Conservation (phyloP, 371 early-diverging fungal genomes). For the Mucor circinelloides region DNA sequence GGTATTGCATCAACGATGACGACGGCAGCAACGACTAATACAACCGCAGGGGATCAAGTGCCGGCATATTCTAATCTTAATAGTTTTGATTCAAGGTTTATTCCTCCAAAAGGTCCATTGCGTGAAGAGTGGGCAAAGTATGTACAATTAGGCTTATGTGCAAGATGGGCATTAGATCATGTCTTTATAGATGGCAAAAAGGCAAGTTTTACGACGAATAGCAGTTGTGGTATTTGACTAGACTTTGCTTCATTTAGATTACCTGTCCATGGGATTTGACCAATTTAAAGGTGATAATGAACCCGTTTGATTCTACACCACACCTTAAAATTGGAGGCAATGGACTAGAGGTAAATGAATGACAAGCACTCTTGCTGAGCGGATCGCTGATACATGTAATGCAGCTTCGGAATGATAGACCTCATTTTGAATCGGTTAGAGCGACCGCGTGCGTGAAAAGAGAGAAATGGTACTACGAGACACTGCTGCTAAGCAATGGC, state of each 20-base stretch:
- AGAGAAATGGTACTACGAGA: conserved; percentile 70
- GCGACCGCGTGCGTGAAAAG: conserved; percentile 44
- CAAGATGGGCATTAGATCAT: conserved; percentile 47
- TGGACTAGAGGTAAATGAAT: conserved; percentile 36
- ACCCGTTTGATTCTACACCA: conserved; percentile 49
- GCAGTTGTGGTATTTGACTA: background rate
- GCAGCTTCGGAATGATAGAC: conserved; percentile 48
- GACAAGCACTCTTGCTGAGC: background rate
- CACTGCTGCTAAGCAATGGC: conserved; percentile 54
- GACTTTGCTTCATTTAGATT: conserved; percentile 9
- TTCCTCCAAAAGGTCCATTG: conserved; percentile 41
- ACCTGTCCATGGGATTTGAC: conserved; percentile 39
- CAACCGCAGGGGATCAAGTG: background rate
- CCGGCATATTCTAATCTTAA: conserved; percentile 10
- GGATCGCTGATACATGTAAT: background rate
- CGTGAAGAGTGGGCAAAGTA: conserved; percentile 46
- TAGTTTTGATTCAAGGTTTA: conserved; percentile 22
- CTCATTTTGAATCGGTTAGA: conserved; percentile 52
- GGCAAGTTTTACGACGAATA: conserved; percentile 6
- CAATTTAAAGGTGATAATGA: conserved; percentile 39
- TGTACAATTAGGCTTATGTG: conserved; percentile 41
- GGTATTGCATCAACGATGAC: too few relatives aligned
- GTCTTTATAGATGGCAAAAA: conserved; percentile 33
- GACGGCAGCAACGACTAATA: background rate
- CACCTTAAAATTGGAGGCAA: conserved; percentile 47